Evolutionary conservation across 345 rosid species (phyloP), one percentile per base, ranked within the genome.

Genomic region (Erucastrum elatum): DNA sequence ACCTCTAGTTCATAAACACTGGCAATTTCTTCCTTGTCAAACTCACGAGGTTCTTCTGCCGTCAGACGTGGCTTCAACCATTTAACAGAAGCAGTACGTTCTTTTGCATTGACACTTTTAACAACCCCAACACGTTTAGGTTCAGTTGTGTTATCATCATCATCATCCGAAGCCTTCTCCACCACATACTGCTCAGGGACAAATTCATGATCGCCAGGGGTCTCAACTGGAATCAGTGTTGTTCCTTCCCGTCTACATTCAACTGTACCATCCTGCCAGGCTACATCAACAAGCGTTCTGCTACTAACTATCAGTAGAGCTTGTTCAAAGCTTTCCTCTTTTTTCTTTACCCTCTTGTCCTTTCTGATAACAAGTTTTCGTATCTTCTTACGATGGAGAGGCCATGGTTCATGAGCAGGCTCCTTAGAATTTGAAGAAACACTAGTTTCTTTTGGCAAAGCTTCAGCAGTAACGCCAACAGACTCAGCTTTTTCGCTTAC

Each of bases 121-220:
- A 93, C 87, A 72, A 93, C 92, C 33, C 98, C 99, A 72, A 88
- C 90, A 64, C 90, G 95, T 73, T 84, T 89, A 71, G 88, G 81
- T 84, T 90, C 96, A 82, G 77, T 80, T 76, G 79, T 60, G 73
- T 81, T 82, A 83, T 89, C 94, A 79, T 64, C 87, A 79, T 64
- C 87, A 66, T 89, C 94, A 87, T 90, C 94, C 9, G 90, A 80
- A 17, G 88, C 86, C 80, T 91, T 93, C 86, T 96, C 98, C 81
- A 94, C 93, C 75, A 92, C 98, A 84, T 92, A 91, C 75, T 94
- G 90, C 80, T 92, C 98, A 7, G 96, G 76, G 71, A 90, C 88
- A 85, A 93, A 96, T 86, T 96, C 99, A 71, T 93, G 98, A 86
- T 96, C 98, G 80, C 98, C 98, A 63, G 97, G 99, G 66, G 88